These are phyloP conservation scores for Backusella macrospora DNA, from an alignment of 192 early-diverging fungal genomes.

Conservation along the genomic window DNA sequence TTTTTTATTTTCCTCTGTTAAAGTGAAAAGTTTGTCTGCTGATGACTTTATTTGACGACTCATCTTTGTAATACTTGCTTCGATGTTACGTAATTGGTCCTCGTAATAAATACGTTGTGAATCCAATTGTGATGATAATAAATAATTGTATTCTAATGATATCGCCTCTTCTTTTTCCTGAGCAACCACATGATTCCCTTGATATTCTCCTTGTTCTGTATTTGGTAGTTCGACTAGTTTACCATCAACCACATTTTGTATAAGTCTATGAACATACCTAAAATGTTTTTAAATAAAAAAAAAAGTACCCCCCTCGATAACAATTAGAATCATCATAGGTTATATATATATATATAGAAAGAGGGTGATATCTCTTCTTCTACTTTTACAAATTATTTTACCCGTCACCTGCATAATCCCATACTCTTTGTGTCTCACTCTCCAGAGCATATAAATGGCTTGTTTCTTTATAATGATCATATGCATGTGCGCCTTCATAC, in stretches of 20 bases:
- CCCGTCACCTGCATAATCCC: constrained; percentile 98
- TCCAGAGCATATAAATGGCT: constrained; percentile 91
- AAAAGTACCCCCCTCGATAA: background rate
- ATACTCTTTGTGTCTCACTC: constrained; percentile 95
- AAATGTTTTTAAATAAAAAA: background rate
- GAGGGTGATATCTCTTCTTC: no score
- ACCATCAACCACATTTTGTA: constrained; percentile 90
- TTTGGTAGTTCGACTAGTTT: constrained; percentile 89
- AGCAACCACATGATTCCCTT: background rate
- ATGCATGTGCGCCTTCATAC: constrained; percentile 90
- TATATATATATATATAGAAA: no score
- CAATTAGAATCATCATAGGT: background rate
- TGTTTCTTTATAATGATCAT: constrained; percentile 83
- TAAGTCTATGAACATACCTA: constrained; percentile 87
- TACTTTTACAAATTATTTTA: background rate
- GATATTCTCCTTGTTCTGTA: constrained; percentile 16
- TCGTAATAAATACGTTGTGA: constrained; percentile 90
- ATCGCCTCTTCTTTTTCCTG: constrained; percentile 80
- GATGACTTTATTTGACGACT: constrained; percentile 36
- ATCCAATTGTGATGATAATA: constrained; percentile 87
- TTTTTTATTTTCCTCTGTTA: constrained; percentile 9
- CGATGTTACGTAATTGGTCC: constrained; percentile 55
- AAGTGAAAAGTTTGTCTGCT: background rate
- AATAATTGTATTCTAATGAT: constrained; percentile 80
- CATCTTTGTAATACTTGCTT: constrained; percentile 52